Evolutionary conservation across 2,329 filamentous ascomycete species (phyloP), one percentile per base, ranked within the genome.

Genomic region (Stemphylium vesicarium): DNA sequence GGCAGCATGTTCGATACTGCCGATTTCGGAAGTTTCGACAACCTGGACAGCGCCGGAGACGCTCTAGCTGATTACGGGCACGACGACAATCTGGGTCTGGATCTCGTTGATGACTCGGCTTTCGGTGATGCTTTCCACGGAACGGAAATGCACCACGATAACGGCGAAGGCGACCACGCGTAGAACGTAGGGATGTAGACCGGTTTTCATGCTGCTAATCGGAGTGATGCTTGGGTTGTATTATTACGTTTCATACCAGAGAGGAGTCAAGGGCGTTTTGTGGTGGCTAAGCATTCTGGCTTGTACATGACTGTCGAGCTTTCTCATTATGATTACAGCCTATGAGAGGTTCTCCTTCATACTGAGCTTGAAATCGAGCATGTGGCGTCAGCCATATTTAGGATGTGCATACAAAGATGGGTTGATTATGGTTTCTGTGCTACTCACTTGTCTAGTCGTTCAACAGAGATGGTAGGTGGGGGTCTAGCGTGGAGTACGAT

Each of bases 41-140:
- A 74, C 26, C 56, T 76, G 7, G 74, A 76, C 39, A 74, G 72
- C 4, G 74, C 74, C n/a, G 74, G 74, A 16, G 74, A 76, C 58
- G 74, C 74, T 15, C 51, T 76, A 9, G 74, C 74, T 12, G 74
- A 75, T 39, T 76, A 75, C 49, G 70, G 69, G 7, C 68, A 74
- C 29, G 74, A 75, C 22, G 71, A 76, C 24, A 71, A 64, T 35
- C 65, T 77, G 62, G 74, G 70, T 2, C 60, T 77, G 29, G 74
- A 75, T 47, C 61, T 76, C 10, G 71, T 76, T 3, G 73, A 77
- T 38, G 71, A 76, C 52, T 75, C 73, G 18, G 74, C 74, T 3
- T 77, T 77, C 50, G 74, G 74, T 2, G 74, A 76, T 41, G 74
- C 74, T n/a, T 76, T 77, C 53, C 74, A 77, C 22, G 72, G 68